These are phyloP conservation scores for Xylaria sp. DNA, from an alignment of 2,329 filamentous ascomycete species.

Conservation along the genomic window DNA sequence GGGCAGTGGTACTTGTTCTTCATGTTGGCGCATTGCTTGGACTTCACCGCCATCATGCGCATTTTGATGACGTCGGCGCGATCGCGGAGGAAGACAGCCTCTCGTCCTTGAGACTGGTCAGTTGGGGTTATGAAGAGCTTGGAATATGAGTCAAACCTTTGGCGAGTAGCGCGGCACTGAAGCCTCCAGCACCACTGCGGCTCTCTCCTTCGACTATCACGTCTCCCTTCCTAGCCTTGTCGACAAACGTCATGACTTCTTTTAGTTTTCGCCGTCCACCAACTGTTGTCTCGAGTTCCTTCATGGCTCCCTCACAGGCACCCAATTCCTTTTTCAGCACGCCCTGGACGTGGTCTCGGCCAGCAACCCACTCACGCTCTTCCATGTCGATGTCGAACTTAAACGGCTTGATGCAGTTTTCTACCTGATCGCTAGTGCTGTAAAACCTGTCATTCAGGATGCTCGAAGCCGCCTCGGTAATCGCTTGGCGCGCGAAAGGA, in stretches of 20 bases:
- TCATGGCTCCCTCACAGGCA: slow-evolving; percentile 79
- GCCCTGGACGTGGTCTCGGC: slow-evolving; percentile 77
- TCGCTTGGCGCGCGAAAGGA: slow-evolving; percentile 90
- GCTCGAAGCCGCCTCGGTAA: slow-evolving; percentile 83
- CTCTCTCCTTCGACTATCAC: slow-evolving; percentile 83
- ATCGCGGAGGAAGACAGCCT: slow-evolving; percentile 92
- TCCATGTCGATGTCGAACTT: slow-evolving; percentile 98
- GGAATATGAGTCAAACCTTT: slow-evolving; percentile 63
- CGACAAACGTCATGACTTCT: slow-evolving; percentile 89
- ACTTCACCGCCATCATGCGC: slow-evolving; percentile 84
- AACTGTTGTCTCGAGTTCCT: slow-evolving; percentile 73
- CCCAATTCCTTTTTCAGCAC: slow-evolving; percentile 86
- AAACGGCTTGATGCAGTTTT: slow-evolving; percentile 98
- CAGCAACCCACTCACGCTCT: slow-evolving; percentile 83
- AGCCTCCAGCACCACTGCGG: slow-evolving; percentile 85
- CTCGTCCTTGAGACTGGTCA: slow-evolving; percentile 65
- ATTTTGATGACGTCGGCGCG: slow-evolving; percentile 88
- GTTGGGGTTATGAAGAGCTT: slow-evolving; percentile 9
- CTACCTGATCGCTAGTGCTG: slow-evolving; percentile 95
- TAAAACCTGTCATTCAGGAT: slow-evolving; percentile 95
- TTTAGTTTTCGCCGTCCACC: slow-evolving; percentile 83
- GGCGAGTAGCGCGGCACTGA: slow-evolving; percentile 81
- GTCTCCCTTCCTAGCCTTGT: slow-evolving; percentile 85
- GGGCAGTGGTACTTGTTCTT: slow-evolving; percentile 97
- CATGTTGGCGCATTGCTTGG: slow-evolving; percentile 80